phyloP scores from a whole-genome alignment of 805 yeast genomes.

The Yamadazyma scolyti region DNA sequence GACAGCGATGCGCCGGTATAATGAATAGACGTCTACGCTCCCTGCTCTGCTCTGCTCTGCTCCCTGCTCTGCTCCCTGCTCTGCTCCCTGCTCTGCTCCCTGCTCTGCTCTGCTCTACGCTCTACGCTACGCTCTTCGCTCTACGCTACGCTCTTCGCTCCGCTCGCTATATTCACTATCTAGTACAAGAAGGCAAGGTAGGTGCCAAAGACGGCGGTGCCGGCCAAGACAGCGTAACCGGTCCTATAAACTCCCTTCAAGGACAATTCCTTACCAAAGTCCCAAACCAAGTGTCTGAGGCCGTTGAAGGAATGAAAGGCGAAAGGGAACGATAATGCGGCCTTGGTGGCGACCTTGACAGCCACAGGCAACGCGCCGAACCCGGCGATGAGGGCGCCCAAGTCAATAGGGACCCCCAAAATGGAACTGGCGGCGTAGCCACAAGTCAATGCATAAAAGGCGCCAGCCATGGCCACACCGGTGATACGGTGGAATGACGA shows the following conservation, averaged over 20 bases:
- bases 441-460: constrained; percentile 73
- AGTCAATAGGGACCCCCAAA: constrained; percentile 52
- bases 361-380: constrained; percentile 63
- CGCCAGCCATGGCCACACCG: constrained; percentile 78
- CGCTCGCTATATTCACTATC: too few relatives aligned
- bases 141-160: too few relatives aligned
- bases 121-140: background rate
- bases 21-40: too few relatives aligned
- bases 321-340: constrained; percentile 74
- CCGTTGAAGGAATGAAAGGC: constrained; percentile 86
- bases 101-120: too few relatives aligned
- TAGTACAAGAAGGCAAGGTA: constrained; percentile 45
- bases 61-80: too few relatives aligned
- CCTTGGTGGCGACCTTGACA: constrained; percentile 62
- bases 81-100: too few relatives aligned
- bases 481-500: constrained; percentile 84
- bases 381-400: constrained; percentile 48
- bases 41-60: too few relatives aligned
- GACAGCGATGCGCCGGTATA: constrained; percentile 33
- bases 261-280: constrained; percentile 74
- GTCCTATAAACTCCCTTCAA: constrained; percentile 88
- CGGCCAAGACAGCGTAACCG: constrained; percentile 79
- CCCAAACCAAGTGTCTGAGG: constrained; percentile 93
- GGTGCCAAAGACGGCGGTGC: constrained; percentile 56
- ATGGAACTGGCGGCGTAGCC: constrained; percentile 69